Percentiles rank a stretch among this genome's conserved stretches.
phyloP scores from a whole-genome alignment of 2,329 filamentous ascomycete species.

The Knufia petricola region DNA sequence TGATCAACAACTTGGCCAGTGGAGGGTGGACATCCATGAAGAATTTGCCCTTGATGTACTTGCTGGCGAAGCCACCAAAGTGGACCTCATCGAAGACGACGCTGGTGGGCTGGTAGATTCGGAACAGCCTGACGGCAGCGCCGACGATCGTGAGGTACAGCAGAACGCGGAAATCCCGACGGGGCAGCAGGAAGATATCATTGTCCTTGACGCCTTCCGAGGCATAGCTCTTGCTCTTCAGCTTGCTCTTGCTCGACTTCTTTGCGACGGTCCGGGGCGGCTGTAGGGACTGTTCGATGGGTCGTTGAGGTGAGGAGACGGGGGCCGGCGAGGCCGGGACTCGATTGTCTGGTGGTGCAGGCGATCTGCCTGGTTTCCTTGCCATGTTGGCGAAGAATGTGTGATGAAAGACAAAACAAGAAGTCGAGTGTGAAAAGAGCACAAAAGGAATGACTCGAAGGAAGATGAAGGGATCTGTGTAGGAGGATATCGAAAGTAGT shows the following conservation, averaged over 20 bases:
- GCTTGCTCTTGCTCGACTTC: slow-evolving; percentile 12
- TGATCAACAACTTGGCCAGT: slow-evolving; percentile 91
- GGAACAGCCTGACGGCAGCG: slow-evolving; percentile 74
- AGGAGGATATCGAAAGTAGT: not conserved
- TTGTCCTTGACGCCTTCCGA: slow-evolving; percentile 62
- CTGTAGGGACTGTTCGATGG: not conserved
- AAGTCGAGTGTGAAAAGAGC: not conserved
- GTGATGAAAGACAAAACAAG: not conserved
- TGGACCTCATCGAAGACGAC: slow-evolving; percentile 99
- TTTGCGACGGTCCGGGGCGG: slow-evolving; percentile 2
- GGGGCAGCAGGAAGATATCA: slow-evolving; percentile 79
- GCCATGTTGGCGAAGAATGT: slow-evolving; percentile 5
- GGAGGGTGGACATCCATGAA: slow-evolving; percentile 99
- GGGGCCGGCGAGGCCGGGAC: slow-evolving; percentile 5
- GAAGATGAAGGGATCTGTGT: not conserved
- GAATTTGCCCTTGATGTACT: slow-evolving; percentile 98
- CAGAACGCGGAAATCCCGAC: slow-evolving; percentile 73
- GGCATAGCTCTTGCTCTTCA: slow-evolving; percentile 32
- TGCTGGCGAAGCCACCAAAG: slow-evolving; percentile 95
- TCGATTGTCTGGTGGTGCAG: slow-evolving; percentile 4
- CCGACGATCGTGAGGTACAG: slow-evolving; percentile 64
- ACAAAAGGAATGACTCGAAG: slow-evolving; percentile 5
- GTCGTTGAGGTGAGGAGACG: not conserved
- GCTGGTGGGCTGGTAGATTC: slow-evolving; percentile 90
- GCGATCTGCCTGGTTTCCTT: slow-evolving; percentile 8